A percentile compares a stretch with the other conserved stretches of the same genome.
These are phyloP conservation scores for Phytopythium ostracodes DNA, from an alignment of 352 stramenopile genomes.

Conservation along the genomic window DNA sequence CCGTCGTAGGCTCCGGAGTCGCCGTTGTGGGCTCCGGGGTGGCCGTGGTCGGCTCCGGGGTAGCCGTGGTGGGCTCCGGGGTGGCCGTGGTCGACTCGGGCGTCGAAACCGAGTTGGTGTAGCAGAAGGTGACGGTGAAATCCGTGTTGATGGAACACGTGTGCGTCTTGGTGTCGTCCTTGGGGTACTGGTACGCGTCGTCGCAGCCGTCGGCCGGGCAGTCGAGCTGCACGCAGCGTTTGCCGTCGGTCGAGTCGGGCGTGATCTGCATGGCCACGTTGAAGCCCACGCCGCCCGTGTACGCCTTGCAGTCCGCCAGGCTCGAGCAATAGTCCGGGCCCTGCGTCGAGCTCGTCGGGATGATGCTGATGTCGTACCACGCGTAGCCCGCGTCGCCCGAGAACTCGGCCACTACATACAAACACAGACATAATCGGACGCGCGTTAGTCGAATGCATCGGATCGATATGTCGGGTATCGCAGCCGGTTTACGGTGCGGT, in stretches of 20 bases:
- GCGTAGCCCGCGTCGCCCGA: constrained; percentile 40
- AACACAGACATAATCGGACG: background rate
- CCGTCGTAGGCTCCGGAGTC: constrained; percentile 10
- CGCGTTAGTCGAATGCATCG: constrained; percentile 2
- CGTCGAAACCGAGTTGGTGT: constrained; percentile 18
- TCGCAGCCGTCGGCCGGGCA: constrained; percentile 50
- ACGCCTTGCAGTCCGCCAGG: constrained; percentile 43
- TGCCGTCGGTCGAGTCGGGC: constrained; percentile 26
- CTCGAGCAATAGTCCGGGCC: constrained; percentile 44
- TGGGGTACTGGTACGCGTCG: constrained; percentile 68
- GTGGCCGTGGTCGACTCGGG: constrained; percentile 12
- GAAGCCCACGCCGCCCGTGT: constrained; percentile 57
- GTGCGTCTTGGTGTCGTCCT: constrained; percentile 71
- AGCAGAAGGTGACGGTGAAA: constrained; percentile 62
- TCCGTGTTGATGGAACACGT: constrained; percentile 38
- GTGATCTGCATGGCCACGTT: constrained; percentile 72
- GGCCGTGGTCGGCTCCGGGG: constrained; percentile 11
- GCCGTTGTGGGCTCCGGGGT: constrained; percentile 11
- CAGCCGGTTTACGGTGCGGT: background rate
- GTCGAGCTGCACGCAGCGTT: constrained; percentile 42
- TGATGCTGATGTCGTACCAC: constrained; percentile 81
- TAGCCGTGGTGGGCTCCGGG: constrained; percentile 11
- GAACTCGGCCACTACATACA: constrained; percentile 51
- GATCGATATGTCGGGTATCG: background rate
- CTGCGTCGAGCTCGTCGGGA: constrained; percentile 43